phyloP scores from a whole-genome alignment of 805 yeast species.

The Teunomyces funiuensis region DNA sequence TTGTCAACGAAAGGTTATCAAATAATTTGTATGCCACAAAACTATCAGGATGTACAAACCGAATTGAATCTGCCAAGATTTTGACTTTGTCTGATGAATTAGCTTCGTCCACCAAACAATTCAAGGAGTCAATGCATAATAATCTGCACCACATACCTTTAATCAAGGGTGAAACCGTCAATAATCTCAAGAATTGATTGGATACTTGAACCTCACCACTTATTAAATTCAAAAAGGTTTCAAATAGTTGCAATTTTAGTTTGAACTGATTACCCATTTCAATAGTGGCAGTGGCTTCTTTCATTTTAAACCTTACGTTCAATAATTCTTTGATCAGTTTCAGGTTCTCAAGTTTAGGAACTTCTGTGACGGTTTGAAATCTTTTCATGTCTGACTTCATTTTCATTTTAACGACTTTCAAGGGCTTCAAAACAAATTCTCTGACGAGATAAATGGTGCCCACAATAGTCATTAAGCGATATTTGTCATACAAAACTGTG shows the following conservation, averaged over 20 bases:
- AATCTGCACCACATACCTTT: slow-evolving; percentile 51
- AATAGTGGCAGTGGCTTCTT: slow-evolving; percentile 24
- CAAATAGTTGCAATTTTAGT: slow-evolving; percentile 45
- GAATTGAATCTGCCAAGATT: slow-evolving; percentile 24
- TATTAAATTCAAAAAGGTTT: slow-evolving; percentile 6
- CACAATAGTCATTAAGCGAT: slow-evolving; percentile 29
- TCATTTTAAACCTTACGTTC: slow-evolving; percentile 12
- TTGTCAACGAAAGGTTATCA: slow-evolving; percentile 36
- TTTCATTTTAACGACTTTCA: slow-evolving; percentile 21
- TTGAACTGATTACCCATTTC: slow-evolving; percentile 50
- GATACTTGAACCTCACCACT: slow-evolving; percentile 12
- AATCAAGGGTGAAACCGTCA: slow-evolving; percentile 53
- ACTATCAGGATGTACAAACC: slow-evolving; percentile 38
- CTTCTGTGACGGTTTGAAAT: background rate
- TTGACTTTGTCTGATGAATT: slow-evolving; percentile 16
- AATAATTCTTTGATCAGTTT: slow-evolving; percentile 11
- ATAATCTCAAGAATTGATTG: slow-evolving; percentile 36
- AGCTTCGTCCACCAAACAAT: slow-evolving; percentile 13
- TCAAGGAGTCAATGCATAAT: slow-evolving; percentile 31
- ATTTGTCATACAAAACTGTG: slow-evolving; percentile 24
- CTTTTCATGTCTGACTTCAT: slow-evolving; percentile 21
- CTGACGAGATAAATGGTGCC: slow-evolving; percentile 34
- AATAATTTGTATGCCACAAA: slow-evolving; percentile 39
- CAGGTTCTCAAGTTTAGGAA: background rate
- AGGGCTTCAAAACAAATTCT: slow-evolving; percentile 31